These are phyloP conservation scores for Monilinia polystroma DNA, from an alignment of 2,329 filamentous ascomycete species.

Conservation along the genomic window DNA sequence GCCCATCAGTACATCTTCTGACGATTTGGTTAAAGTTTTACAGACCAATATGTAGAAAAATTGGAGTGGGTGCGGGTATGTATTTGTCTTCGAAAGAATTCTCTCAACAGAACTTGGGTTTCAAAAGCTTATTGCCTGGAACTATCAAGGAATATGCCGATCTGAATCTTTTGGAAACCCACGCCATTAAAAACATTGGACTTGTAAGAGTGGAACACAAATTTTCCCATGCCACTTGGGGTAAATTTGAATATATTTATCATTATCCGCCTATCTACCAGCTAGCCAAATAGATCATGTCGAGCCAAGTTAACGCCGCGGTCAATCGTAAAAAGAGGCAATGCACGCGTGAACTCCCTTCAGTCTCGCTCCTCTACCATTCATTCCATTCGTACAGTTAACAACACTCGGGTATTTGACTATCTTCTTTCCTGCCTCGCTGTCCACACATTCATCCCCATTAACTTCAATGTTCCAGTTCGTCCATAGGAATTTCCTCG, in stretches of 20 bases:
- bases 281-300: constrained; percentile 3
- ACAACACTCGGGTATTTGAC: constrained; percentile 17
- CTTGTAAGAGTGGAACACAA: too few species aligned
- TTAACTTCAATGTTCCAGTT: constrained; percentile 60
- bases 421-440: background rate
- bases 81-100: too few species aligned
- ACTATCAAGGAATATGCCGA: too few species aligned
- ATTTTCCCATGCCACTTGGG: background rate
- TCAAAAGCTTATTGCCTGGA: too few species aligned
- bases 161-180: too few species aligned
- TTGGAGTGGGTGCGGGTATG: too few species aligned
- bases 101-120: too few species aligned
- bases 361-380: background rate
- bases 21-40: too few species aligned
- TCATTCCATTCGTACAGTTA: constrained; percentile 13
- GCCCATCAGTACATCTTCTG: too few species aligned
- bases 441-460: background rate
- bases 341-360: constrained; percentile 10
- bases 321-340: background rate
- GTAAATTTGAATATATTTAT: constrained; percentile 1
- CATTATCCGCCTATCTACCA: constrained; percentile 5
- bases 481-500: constrained; percentile 71
- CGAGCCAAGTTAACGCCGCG: constrained; percentile 4
- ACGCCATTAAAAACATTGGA: too few species aligned
- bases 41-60: too few species aligned